Evolutionary conservation across 768 basidiomycete species (phyloP), one percentile per base, ranked within the genome.

Genomic region (Suillus ampliporus): DNA sequence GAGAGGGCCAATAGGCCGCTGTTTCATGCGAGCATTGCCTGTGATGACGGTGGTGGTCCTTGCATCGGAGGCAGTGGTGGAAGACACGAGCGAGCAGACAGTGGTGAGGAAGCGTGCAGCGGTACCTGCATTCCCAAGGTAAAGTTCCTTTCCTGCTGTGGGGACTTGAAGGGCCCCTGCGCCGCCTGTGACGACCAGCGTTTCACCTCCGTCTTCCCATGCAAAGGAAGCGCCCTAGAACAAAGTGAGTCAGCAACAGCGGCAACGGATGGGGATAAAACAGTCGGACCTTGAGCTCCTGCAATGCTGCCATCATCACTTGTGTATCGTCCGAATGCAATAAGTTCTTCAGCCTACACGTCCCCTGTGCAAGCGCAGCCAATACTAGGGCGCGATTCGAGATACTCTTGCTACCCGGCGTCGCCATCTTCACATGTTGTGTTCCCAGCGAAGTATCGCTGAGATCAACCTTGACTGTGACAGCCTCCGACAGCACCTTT

Each of bases 11-110:
- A 97, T 95, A 15, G 97, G 97, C 34, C 97, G 90, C 76, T 99
- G 95, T 78, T 98, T 99, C 97, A 99, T 99, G 63, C 97, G 88
- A 0, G 96, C 94, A 68, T 99, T 99, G 52, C 97, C 97, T 11
- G 97, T 99, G 75, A 99, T 91, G 75, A 92, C 77, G 19, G 96
- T 97, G 28, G 78, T 78, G 53, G 82, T 77, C 47, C 72, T 65
- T 28, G 77, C 70, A 7, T 75, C 74, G 47, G 79, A 77, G 4
- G 75, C 67, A 6, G 78, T 68, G 2, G 80, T 74, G 5, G 80
- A 70, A 61, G 86, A 86, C 4, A 94, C 94, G 58, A 99, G 87
- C 0, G 96, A 90, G 77, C 96, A 98, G 56, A 99, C 95, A 2
- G 96, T 94, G 8, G 97, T 93, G 60, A 99, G 84, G 88, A 99